Percentiles rank a stretch among this genome's conserved stretches.
phyloP scores from a whole-genome alignment of 2,329 filamentous ascomycete species.

The Dryadomyces quercivorus region DNA sequence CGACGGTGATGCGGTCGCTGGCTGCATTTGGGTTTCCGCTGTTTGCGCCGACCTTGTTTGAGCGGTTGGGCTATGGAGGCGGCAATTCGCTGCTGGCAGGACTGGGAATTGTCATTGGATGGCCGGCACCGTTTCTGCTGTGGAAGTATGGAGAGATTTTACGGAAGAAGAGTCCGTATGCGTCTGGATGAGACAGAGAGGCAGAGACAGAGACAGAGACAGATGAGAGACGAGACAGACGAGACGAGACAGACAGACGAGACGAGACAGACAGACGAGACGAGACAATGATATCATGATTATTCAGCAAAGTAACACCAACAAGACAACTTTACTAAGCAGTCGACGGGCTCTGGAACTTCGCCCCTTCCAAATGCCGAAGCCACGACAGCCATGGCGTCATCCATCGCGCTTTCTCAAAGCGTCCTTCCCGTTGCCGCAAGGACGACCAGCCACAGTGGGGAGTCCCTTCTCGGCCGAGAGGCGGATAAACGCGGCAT shows the following conservation, averaged over 20 bases:
- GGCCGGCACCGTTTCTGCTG: conserved; percentile 29
- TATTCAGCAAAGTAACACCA: too few species aligned
- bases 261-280: too few species aligned
- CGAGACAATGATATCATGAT: too few species aligned
- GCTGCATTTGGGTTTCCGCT: conserved; percentile 40
- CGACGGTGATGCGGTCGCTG: conserved; percentile 31
- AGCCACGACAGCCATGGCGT: background rate
- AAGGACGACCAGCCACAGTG: background rate
- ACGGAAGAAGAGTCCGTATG: conserved; percentile 18
- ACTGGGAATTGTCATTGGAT: conserved; percentile 25
- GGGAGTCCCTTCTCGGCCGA: background rate
- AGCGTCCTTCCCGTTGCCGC: background rate
- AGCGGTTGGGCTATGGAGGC: conserved; percentile 26
- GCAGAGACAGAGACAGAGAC: background rate
- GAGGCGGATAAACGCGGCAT: background rate
- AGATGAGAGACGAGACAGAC: too few species aligned
- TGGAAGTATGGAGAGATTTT: conserved; percentile 31
- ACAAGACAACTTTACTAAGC: too few species aligned
- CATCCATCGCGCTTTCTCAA: background rate
- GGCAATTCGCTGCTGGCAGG: conserved; percentile 31
- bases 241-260: too few species aligned
- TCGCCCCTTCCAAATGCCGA: background rate
- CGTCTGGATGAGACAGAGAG: conserved; percentile 1
- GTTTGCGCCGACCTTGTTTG: conserved; percentile 35
- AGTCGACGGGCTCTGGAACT: background rate